Evolutionary conservation across 1,284 basidiomycete species (phyloP), one percentile per base, ranked within the genome.

Genomic region (Bjerkandera adusta): DNA sequence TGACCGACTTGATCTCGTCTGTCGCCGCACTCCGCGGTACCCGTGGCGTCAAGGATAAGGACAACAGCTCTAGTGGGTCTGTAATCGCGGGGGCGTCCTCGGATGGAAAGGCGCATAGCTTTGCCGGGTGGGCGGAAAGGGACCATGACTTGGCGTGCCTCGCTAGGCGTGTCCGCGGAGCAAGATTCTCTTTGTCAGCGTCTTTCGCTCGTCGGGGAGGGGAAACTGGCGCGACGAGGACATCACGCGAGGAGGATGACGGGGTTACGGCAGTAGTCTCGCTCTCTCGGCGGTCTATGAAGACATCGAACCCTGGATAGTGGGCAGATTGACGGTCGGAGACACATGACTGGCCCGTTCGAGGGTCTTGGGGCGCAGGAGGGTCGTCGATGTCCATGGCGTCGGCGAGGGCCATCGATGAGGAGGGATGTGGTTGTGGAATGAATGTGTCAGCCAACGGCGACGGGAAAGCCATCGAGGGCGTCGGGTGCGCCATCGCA

Each of bases 231-330:
- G 35, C 24, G 36, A 4, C n/a, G n/a, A n/a, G n/a, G n/a, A n/a
- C n/a, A n/a, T n/a, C n/a, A n/a, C n/a, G n/a, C n/a, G 35, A n/a
- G 5, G 36, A 24, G 30, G 49, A 33, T 4, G 38, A 34, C 22
- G 0, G 37, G 36, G 45, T 44, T 22, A 48, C 41, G 12, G 66
- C 64, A 20, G 70, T 51, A 30, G 62, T 42, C 45, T 69, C 61
- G 56, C 75, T 68, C 10, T n/a, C n/a, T n/a, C n/a, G n/a, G n/a
- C 68, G 57, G 59, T 88, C 85, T 53, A 68, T 73, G 59, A 76
- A 73, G 36, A 89, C 71, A 44, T 70, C 65, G 56, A 89, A 89
- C 13, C 86, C 85, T 7, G 86, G 86, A 60, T 85, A 86, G 57
- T 89, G 87, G 27, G 73, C 68, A 8, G 84, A 86, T 39, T 75